Evolutionary conservation across 2,329 filamentous ascomycete species (phyloP).

Genomic region (Polytolypa hystricis): DNA sequence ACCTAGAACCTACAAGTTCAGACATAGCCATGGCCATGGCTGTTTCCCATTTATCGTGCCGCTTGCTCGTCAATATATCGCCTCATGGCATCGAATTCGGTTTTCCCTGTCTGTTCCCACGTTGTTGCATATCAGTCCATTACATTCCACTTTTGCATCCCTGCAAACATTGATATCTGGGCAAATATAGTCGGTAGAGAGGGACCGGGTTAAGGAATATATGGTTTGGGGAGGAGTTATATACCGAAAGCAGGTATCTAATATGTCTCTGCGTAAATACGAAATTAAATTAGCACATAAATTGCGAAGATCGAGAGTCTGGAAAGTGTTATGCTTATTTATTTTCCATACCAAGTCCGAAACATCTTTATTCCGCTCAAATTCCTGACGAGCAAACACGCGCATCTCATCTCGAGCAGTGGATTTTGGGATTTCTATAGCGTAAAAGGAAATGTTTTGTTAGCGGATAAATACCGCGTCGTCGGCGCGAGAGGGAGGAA

Average conservation of each 20-base stretch:
- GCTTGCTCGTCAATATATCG: conserved; percentile 37
- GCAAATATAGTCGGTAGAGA: too few relatives aligned
- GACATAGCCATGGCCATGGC: too few relatives aligned
- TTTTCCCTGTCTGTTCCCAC: conserved; percentile 29
- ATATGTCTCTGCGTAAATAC: conserved; percentile 24
- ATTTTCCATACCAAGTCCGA: conserved; percentile 32
- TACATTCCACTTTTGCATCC: too few relatives aligned
- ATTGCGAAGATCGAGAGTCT: too few relatives aligned
- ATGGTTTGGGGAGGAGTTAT: too few relatives aligned
- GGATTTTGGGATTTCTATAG: conserved; percentile 29
- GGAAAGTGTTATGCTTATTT: too few relatives aligned
- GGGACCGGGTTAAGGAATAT: neutral
- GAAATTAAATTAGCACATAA: conserved; percentile 2
- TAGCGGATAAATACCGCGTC: too few relatives aligned
- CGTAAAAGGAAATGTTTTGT: conserved; percentile 2
- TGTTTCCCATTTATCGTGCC: too few relatives aligned
- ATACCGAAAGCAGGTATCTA: conserved; percentile 34
- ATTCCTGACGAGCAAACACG: conserved; percentile 34
- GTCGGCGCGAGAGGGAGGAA: too few relatives aligned
- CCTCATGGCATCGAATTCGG: conserved; percentile 37
- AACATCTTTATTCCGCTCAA: conserved; percentile 33
- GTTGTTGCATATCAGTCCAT: too few relatives aligned
- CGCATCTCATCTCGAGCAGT: conserved; percentile 30
- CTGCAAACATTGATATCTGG: too few relatives aligned
- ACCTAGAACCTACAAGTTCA: too few relatives aligned